Conservation (phyloP, 257 asterid genomes). For the Leonotis leonurus region DNA sequence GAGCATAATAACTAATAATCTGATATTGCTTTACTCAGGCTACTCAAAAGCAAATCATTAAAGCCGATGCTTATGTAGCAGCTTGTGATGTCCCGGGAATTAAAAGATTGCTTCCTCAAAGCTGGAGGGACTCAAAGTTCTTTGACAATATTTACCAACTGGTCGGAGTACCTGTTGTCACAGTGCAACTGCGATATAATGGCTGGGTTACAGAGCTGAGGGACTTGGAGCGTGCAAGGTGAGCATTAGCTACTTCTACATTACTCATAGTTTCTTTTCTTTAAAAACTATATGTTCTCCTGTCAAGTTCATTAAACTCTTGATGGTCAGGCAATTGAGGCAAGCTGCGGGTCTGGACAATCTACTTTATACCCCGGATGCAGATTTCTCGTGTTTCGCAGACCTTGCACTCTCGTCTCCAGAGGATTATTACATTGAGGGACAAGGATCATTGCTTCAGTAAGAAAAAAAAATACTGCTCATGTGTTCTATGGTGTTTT, state of each 20-base stretch:
- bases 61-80: slow-evolving; percentile 98
- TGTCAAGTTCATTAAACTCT: slow-evolving; percentile 11
- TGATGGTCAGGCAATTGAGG: slow-evolving; percentile 65
- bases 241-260: slow-evolving; percentile 1
- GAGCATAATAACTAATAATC: slow-evolving; percentile 16
- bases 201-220: slow-evolving; percentile 98
- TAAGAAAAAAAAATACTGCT: slow-evolving; percentile 35
- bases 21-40: slow-evolving; percentile 52
- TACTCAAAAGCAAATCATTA: slow-evolving; percentile 72
- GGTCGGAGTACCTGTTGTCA: slow-evolving; percentile 97
- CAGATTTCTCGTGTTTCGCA: slow-evolving; percentile 97
- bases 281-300: slow-evolving; percentile 4
- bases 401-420: slow-evolving; percentile 97
- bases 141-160: slow-evolving; percentile 83
- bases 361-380: slow-evolving; percentile 95
- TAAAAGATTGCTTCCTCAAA: slow-evolving; percentile 70
- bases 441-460: slow-evolving; percentile 98
- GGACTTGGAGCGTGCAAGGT: slow-evolving; percentile 89
- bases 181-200: slow-evolving; percentile 88
- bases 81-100: slow-evolving; percentile 99
- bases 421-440: slow-evolving; percentile 80
- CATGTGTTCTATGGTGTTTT: not conserved
- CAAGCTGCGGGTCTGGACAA: slow-evolving; percentile 82
- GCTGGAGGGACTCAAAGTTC: slow-evolving; percentile 84
- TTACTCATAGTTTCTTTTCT: slow-evolving; percentile 5